These are phyloP conservation scores for Malus hybrid DNA, from an alignment of 331 rosid species.

Conservation along the genomic window DNA sequence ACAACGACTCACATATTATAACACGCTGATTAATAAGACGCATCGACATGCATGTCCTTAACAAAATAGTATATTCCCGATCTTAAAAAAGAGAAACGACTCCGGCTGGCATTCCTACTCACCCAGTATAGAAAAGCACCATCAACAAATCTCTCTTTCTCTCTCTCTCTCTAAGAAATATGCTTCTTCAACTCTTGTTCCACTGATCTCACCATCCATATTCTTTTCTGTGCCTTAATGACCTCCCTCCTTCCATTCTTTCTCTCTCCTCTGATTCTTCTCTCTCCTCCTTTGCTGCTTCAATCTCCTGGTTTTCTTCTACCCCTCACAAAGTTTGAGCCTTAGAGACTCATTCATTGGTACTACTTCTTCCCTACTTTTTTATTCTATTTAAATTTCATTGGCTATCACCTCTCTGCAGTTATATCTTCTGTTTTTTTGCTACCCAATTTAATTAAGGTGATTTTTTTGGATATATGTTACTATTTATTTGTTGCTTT, in stretches of 20 bases:
- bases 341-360: conserved; percentile 15
- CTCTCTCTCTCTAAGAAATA: no score
- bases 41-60: neutral
- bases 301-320: conserved; percentile 8
- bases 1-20: no score
- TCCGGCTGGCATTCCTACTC: neutral
- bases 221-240: conserved; percentile 21
- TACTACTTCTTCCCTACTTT: neutral
- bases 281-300: neutral
- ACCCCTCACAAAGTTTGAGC: neutral
- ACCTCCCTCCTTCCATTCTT: conserved; percentile 12
- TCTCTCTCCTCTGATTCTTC: neutral
- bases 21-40: no score
- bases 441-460: neutral
- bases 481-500: neutral
- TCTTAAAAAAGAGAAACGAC: neutral
- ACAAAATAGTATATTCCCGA: neutral
- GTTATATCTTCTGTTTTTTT: neutral
- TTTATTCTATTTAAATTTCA: neutral
- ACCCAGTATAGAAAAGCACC: neutral
- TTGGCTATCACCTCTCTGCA: neutral
- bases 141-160: neutral
- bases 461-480: neutral
- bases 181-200: neutral
- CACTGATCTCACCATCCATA: neutral